Evolutionary conservation across 2,329 filamentous ascomycete species (phyloP).

Genomic region (Sphaerulina vaccinii): DNA sequence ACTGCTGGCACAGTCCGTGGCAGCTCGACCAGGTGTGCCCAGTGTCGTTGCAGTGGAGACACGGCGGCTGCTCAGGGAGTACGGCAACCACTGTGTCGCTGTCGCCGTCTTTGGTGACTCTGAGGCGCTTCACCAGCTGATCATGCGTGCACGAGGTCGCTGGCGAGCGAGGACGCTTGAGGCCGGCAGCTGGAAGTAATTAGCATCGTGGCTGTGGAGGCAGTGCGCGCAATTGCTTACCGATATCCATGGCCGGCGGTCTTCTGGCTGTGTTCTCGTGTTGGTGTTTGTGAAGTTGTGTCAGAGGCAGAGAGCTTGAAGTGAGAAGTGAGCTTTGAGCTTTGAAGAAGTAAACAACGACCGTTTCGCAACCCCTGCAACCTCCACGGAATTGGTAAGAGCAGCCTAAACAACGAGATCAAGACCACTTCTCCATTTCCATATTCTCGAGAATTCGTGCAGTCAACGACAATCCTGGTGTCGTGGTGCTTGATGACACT

Average conservation of each 20-base stretch:
- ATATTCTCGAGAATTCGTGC: no score
- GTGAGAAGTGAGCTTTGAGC: not conserved
- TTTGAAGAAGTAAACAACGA: not conserved
- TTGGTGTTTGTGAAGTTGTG: not conserved
- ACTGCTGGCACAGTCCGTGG: conserved; percentile 5
- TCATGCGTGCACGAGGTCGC: not conserved
- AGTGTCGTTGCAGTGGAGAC: conserved; percentile 8
- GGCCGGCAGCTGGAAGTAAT: not conserved
- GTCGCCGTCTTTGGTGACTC: not conserved
- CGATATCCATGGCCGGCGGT: not conserved
- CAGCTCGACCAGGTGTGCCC: conserved; percentile 8
- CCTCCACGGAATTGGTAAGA: not conserved
- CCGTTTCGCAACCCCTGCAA: not conserved
- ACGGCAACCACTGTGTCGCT: no score
- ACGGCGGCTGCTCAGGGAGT: not conserved
- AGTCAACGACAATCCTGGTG: no score
- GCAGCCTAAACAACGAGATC: no score
- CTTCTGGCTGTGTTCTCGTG: not conserved
- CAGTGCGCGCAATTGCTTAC: not conserved
- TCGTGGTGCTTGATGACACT: no score
- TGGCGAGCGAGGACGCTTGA: conserved; percentile 6
- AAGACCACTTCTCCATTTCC: no score
- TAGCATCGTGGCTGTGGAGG: not conserved
- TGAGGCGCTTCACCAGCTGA: not conserved
- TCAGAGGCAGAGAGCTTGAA: not conserved